These are phyloP conservation scores for Fusarium sp. DNA, from an alignment of 2,329 filamentous ascomycete genomes.

Conservation along the genomic window DNA sequence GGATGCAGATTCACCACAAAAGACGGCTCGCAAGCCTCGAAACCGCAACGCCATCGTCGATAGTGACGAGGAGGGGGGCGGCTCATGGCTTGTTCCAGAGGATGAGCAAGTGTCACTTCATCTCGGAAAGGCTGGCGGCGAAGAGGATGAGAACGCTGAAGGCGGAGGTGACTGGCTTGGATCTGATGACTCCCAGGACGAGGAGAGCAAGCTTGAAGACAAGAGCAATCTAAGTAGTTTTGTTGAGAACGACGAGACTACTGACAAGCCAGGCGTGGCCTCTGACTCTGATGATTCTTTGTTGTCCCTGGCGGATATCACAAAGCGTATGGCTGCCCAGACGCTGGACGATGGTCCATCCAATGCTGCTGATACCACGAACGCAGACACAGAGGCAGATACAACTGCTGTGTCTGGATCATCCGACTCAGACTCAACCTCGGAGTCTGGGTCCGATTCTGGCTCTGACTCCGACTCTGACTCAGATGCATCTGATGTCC, in stretches of 20 bases:
- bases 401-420: slow-evolving; percentile 32
- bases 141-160: slow-evolving; percentile 89
- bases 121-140: slow-evolving; percentile 84
- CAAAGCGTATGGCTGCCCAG: slow-evolving; percentile 54
- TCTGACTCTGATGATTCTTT: slow-evolving; percentile 52
- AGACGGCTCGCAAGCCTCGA: slow-evolving; percentile 54
- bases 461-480: slow-evolving; percentile 48
- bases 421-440: slow-evolving; percentile 21
- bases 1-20: slow-evolving; percentile 30
- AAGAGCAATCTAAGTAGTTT: slow-evolving; percentile 68
- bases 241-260: slow-evolving; percentile 64
- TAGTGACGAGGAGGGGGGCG: slow-evolving; percentile 78
- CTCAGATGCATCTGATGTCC: slow-evolving; percentile 32
- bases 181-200: slow-evolving; percentile 74
- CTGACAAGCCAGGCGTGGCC: slow-evolving; percentile 48
- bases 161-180: slow-evolving; percentile 84
- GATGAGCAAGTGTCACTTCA: slow-evolving; percentile 69
- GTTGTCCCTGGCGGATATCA: slow-evolving; percentile 53
- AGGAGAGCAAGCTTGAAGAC: slow-evolving; percentile 66
- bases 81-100: slow-evolving; percentile 83
- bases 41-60: slow-evolving; percentile 71
- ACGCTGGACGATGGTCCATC: slow-evolving; percentile 50
- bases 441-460: slow-evolving; percentile 17
- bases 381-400: slow-evolving; percentile 28
- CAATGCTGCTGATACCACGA: slow-evolving; percentile 26